Conservation (phyloP, 805 yeast species). For the Ogataea allantospora region DNA sequence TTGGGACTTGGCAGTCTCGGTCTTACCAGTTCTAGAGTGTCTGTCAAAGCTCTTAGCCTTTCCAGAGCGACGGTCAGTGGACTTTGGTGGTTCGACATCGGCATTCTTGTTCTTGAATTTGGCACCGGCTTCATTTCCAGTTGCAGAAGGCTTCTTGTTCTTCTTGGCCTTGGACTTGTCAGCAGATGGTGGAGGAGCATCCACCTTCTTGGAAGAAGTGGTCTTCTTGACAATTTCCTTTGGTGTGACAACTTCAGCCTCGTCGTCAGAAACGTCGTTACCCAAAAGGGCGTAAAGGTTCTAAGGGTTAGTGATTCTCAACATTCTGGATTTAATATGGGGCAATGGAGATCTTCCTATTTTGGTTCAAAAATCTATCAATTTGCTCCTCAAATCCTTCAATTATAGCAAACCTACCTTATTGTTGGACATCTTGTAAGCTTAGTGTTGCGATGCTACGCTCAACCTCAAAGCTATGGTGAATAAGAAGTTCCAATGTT, state of each 20-base stretch:
- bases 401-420: constrained; percentile 22
- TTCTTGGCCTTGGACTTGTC: constrained; percentile 78
- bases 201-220: constrained; percentile 85
- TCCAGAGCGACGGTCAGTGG: constrained; percentile 44
- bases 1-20: constrained; percentile 81
- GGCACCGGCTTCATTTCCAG: constrained; percentile 89
- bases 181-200: constrained; percentile 77
- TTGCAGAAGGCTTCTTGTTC: constrained; percentile 62
- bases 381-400: neutral
- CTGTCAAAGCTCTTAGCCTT: constrained; percentile 69
- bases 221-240: constrained; percentile 78
- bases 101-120: constrained; percentile 73
- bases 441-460: constrained; percentile 8
- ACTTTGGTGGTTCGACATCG: constrained; percentile 52
- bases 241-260: constrained; percentile 51
- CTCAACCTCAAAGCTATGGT: constrained; percentile 10
- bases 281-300: constrained; percentile 83
- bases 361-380: neutral
- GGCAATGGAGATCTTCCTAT: too few relatives aligned
- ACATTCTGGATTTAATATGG: too few relatives aligned
- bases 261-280: constrained; percentile 85
- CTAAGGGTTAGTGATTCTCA: constrained; percentile 33
- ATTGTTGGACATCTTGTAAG: constrained; percentile 27
- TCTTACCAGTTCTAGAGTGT: constrained; percentile 79
- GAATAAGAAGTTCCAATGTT: constrained; percentile 6